Conservation (phyloP, 768 basidiomycete species). For the Russula earlei region DNA sequence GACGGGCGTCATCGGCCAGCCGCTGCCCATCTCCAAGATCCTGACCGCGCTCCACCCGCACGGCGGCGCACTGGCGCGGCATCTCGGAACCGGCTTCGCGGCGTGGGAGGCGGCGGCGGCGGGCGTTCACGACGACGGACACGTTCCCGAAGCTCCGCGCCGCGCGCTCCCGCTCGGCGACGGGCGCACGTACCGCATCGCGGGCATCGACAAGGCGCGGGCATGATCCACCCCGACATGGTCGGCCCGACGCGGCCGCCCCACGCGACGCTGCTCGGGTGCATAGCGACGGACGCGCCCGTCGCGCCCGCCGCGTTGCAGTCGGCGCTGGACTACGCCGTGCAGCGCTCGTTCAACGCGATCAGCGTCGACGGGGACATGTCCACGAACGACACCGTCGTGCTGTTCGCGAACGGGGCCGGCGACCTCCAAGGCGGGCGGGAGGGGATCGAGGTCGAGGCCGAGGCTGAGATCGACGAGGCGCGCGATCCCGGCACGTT, state of each 20-base stretch:
- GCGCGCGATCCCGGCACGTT: slow-evolving; percentile 51
- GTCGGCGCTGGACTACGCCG: slow-evolving; percentile 79
- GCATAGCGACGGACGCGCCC: slow-evolving; percentile 87
- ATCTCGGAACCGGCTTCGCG: slow-evolving; percentile 51
- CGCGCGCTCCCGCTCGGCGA: slow-evolving; percentile 52
- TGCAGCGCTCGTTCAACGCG: slow-evolving; percentile 90
- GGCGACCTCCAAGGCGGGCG: slow-evolving; percentile 30
- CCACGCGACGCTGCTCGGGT: slow-evolving; percentile 92
- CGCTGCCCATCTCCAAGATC: slow-evolving; percentile 81
- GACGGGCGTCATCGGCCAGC: slow-evolving; percentile 95
- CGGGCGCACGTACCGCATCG: slow-evolving; percentile 68
- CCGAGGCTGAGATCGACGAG: slow-evolving; percentile 56
- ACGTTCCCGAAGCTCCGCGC: slow-evolving; percentile 95
- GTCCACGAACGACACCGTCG: slow-evolving; percentile 94
- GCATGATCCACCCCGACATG: slow-evolving; percentile 99
- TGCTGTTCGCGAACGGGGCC: slow-evolving; percentile 87
- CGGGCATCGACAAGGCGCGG: slow-evolving; percentile 98
- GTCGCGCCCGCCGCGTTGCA: slow-evolving; percentile 76
- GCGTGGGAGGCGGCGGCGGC: slow-evolving; percentile 81
- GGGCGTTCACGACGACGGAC: slow-evolving; percentile 98
- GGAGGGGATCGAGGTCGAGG: neutral
- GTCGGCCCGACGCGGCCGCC: slow-evolving; percentile 34
- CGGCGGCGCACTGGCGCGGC: slow-evolving; percentile 19
- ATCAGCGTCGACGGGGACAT: slow-evolving; percentile 98
- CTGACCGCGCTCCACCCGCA: slow-evolving; percentile 55